A percentile compares a stretch with the other conserved stretches of the same genome.
Evolutionary conservation across 257 asterid genomes (phyloP).

Genomic region (Perilla frutescens): DNA sequence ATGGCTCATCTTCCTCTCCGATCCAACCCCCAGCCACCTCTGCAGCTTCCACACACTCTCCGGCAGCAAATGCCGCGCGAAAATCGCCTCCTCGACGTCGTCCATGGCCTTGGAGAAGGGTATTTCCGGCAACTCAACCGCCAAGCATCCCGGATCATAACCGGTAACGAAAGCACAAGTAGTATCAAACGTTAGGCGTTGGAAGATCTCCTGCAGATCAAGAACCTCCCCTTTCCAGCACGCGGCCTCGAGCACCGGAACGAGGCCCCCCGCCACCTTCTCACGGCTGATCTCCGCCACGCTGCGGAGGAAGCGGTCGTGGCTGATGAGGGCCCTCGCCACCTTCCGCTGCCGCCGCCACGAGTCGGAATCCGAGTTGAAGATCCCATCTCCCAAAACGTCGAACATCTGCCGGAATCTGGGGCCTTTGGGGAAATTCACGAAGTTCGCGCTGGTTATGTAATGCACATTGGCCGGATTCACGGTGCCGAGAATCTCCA

Average conservation of each 20-base stretch:
- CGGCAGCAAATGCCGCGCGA: slow-evolving; percentile 56
- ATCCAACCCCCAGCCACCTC: slow-evolving; percentile 55
- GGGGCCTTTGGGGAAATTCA: slow-evolving; percentile 62
- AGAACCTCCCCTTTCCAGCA: slow-evolving; percentile 28
- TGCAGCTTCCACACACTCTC: slow-evolving; percentile 61
- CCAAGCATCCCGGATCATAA: slow-evolving; percentile 63
- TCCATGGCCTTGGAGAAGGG: slow-evolving; percentile 67
- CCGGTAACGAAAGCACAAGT: slow-evolving; percentile 60
- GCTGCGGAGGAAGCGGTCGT: slow-evolving; percentile 45
- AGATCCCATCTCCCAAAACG: slow-evolving; percentile 70
- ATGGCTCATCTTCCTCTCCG: slow-evolving; percentile 41
- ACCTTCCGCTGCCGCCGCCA: slow-evolving; percentile 59
- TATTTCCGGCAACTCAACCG: slow-evolving; percentile 52
- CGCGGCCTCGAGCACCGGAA: slow-evolving; percentile 54
- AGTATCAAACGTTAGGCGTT: slow-evolving; percentile 63
- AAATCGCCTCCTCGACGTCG: slow-evolving; percentile 61
- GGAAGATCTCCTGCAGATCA: slow-evolving; percentile 71
- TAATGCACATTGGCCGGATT: slow-evolving; percentile 68
- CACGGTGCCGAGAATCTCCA: slow-evolving; percentile 57
- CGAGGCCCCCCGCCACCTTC: slow-evolving; percentile 54
- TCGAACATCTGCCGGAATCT: slow-evolving; percentile 57
- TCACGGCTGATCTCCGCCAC: slow-evolving; percentile 40
- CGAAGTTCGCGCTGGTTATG: slow-evolving; percentile 56
- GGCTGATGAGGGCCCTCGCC: slow-evolving; percentile 48
- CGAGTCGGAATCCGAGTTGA: slow-evolving; percentile 54